Base-by-base conservation (phyloP, 805 yeast genomes). In the Spathaspora arborariae region DNA sequence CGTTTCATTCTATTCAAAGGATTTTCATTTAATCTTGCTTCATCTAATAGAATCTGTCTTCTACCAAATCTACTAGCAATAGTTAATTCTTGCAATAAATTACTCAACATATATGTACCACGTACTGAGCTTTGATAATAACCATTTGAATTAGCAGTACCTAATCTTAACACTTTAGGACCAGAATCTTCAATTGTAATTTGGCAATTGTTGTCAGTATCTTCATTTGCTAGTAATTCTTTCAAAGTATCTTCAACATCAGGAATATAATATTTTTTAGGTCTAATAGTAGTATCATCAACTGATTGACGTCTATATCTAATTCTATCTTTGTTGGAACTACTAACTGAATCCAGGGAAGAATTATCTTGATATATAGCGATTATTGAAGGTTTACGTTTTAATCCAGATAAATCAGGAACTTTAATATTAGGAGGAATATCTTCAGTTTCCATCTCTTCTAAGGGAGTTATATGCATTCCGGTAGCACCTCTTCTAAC, bases 91-190 rank as follows among this genome's bases (percentile, higher is more conserved):
- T 90, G 97, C 46, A 90, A 72, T 35, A 91, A 66, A 63, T 91
- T 91, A 0, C 94, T 84, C 42, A 90, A 68, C 91, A 86, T 86
- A 59, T 90, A 90, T 0, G 96, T 90, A 2, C 97, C 97, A 49
- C 96, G 70, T 46, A 90, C 76, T 50, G 84, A 87, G 45, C 78
- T 78, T 54, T 79, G 83, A 34, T 80, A 82, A 67, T 67, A 88
- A 1, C 97, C 97, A 56, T 82, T 80, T 3, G 96, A 88, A 59
- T 87, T 86, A 33, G 84, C 88, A 2, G 97, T 88, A n/a, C 68
- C 67, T 34, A 61, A 51, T 27, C 58, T 51, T 41, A 62, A 54
- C 13, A 63, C 65, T 45, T 63, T 63, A 3, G 68, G 68, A 2
- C 67, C 67, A 6, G 57, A 53, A 45, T 64, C 68, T 45, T 64